A percentile compares a stretch with the other conserved stretches of the same genome.
phyloP scores from a whole-genome alignment of 441 rosid species.

The Arabidopsis lyrata region DNA sequence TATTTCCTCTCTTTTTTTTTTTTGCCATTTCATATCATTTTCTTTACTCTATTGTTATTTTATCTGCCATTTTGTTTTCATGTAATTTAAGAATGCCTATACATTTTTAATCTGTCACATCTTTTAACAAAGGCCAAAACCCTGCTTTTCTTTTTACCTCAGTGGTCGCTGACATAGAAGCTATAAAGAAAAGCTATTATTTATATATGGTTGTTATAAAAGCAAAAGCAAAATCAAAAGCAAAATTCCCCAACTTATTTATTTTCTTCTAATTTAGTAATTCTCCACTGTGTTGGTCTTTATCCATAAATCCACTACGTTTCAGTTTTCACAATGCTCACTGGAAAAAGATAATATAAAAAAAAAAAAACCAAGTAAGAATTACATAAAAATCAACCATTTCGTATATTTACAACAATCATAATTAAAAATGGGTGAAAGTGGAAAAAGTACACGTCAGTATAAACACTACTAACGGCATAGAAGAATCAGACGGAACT shows the following conservation, averaged over 20 bases:
- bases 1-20: not conserved
- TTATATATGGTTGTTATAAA: conserved; percentile 35
- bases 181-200: conserved; percentile 42
- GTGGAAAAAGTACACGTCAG: conserved; percentile 40
- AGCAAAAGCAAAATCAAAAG: conserved; percentile 43
- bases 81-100: conserved; percentile 33
- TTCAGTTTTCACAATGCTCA: conserved; percentile 2
- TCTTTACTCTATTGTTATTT: not conserved
- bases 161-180: conserved; percentile 47
- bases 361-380: not conserved
- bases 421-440: no score
- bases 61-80: conserved; percentile 12
- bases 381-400: not conserved
- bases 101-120: conserved; percentile 39
- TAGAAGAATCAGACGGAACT: conserved; percentile 39
- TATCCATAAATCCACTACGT: conserved; percentile 19
- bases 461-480: conserved; percentile 16
- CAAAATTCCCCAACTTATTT: conserved; percentile 3
- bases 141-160: conserved; percentile 46
- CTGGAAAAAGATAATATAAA: conserved; percentile 7
- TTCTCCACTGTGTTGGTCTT: conserved; percentile 2
- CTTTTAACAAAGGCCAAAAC: conserved; percentile 50
- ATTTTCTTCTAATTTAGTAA: conserved; percentile 17
- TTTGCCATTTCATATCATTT: conserved; percentile 24
- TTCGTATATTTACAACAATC: not conserved